Evolutionary conservation across 257 asterid genomes (phyloP), one percentile per base, ranked within the genome.

Genomic region (Penstemon barbatus): DNA sequence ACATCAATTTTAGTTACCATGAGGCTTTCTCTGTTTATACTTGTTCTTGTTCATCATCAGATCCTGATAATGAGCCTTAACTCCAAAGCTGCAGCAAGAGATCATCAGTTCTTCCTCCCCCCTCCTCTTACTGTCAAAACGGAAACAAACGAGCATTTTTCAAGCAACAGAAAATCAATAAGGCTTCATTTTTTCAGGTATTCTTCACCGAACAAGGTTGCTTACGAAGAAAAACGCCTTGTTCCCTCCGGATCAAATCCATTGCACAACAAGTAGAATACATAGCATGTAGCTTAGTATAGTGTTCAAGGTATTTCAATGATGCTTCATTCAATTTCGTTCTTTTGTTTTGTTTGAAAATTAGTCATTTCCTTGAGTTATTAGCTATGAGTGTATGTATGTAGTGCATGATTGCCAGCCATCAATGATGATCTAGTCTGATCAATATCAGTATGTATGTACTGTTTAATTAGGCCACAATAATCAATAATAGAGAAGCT

Each of bases 241-340:
- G 88, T 87, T 54, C 95, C 95, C 8, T 81, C 88, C 0, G 89
- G 95, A 13, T 79, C 95, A 19, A 87, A 87, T 80, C 95, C 91
- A 5, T 69, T 87, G 81, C 91, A 85, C 68, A 87, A 87, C 85
- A 78, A 85, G 82, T 83, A 79, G 85, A 63, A 49, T 48, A 7
- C 36, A 5, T 4, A 12, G 48, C 53, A 48, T 36, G 55, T 7
- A 8, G 50, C 38, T 8, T 4, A 48, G 49, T 9, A 42, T 1
- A 42, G 51, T 25, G 5, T 45, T 46, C 8, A 36, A 2, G 58
- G 1, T 44, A 0, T 12, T 0, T 9, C 13, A 1, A 38, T 12
- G 5, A 11, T 46, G 12, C 6, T 19, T 19, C 45, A 15, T 72
- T 56, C 43, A 55, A 37, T 62, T 51, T 37, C 4, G 1, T 6